Percentiles rank a stretch among this genome's conserved stretches.
These are phyloP conservation scores for Colletotrichum sp. DNA, from an alignment of 2,329 filamentous ascomycete genomes.

Conservation along the genomic window DNA sequence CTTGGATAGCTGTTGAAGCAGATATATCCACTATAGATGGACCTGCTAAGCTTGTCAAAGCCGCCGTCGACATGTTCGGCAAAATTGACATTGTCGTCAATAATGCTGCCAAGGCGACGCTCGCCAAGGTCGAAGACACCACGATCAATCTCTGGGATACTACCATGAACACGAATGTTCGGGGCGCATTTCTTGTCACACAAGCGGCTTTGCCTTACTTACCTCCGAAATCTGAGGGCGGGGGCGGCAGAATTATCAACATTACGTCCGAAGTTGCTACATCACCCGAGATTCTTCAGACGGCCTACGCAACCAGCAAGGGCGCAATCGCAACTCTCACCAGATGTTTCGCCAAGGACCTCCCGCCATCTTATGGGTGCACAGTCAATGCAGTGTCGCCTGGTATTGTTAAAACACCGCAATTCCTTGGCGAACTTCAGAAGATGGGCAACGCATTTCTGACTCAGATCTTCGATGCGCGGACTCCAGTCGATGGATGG, in stretches of 20 bases:
- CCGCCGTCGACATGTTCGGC: conserved; percentile 36
- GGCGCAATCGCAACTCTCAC: conserved; percentile 55
- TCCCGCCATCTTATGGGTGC: conserved; percentile 48
- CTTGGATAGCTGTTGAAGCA: conserved; percentile 42
- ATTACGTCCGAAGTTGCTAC: conserved; percentile 42
- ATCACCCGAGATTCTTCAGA: conserved; percentile 39
- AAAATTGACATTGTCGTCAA: conserved; percentile 44
- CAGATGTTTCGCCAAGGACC: conserved; percentile 45
- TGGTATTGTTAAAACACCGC: conserved; percentile 46
- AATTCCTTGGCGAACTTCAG: conserved; percentile 38
- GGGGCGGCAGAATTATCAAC: conserved; percentile 45
- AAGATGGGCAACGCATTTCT: conserved; percentile 37
- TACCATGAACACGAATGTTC: conserved; percentile 45
- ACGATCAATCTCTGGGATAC: conserved; percentile 42
- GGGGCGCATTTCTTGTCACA: conserved; percentile 46
- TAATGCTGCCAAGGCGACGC: conserved; percentile 39
- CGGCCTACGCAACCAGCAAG: conserved; percentile 55
- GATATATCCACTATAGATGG: conserved; percentile 43
- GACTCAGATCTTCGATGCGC: conserved; percentile 42
- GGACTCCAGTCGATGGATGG: conserved; percentile 45
- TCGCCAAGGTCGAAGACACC: conserved; percentile 40
- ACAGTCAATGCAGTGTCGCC: conserved; percentile 51
- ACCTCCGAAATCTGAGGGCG: conserved; percentile 18
- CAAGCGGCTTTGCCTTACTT: conserved; percentile 43
- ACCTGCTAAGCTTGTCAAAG: conserved; percentile 38